phyloP scores from a whole-genome alignment of 2,329 filamentous ascomycete species.

The Rasamsonia emersonii region DNA sequence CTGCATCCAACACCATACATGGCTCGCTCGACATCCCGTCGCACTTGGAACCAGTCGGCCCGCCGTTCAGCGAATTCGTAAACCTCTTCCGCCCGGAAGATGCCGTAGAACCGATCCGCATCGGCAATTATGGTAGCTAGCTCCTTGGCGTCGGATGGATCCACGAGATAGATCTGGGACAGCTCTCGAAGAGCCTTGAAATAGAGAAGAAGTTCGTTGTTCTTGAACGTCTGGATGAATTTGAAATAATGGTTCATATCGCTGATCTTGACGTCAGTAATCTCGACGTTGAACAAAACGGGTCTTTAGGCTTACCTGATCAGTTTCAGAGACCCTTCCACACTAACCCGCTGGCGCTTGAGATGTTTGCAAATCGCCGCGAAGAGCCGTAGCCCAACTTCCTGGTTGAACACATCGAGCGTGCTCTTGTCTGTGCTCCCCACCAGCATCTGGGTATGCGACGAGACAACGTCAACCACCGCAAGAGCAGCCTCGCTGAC shows the following conservation, averaged over 20 bases:
- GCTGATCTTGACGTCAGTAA: constrained; percentile 33
- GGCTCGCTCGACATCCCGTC: constrained; percentile 79
- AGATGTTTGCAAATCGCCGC: constrained; percentile 91
- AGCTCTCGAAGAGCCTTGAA: constrained; percentile 87
- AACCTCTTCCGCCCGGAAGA: constrained; percentile 92
- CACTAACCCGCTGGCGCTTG: constrained; percentile 87
- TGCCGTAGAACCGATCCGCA: constrained; percentile 76
- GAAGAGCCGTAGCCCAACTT: constrained; percentile 89
- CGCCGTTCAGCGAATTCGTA: constrained; percentile 92
- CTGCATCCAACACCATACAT: constrained; percentile 93
- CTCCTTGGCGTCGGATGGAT: constrained; percentile 78
- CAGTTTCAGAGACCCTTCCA: constrained; percentile 79
- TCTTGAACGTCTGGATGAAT: constrained; percentile 73
- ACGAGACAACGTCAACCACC: constrained; percentile 75
- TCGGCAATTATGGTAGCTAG: constrained; percentile 94
- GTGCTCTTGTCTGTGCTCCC: constrained; percentile 97
- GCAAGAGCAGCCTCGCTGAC: constrained; percentile 70
- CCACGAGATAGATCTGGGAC: constrained; percentile 91
- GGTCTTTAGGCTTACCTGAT: constrained; percentile 51
- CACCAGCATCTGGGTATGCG: constrained; percentile 84
- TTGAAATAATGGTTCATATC: constrained; percentile 92
- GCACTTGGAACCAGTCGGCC: constrained; percentile 91
- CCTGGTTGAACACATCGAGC: constrained; percentile 96
- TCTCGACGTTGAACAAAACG: constrained; percentile 5
- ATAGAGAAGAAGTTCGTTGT: constrained; percentile 76